phyloP scores from a whole-genome alignment of 306 rosid species.

The Fragaria vesca region DNA sequence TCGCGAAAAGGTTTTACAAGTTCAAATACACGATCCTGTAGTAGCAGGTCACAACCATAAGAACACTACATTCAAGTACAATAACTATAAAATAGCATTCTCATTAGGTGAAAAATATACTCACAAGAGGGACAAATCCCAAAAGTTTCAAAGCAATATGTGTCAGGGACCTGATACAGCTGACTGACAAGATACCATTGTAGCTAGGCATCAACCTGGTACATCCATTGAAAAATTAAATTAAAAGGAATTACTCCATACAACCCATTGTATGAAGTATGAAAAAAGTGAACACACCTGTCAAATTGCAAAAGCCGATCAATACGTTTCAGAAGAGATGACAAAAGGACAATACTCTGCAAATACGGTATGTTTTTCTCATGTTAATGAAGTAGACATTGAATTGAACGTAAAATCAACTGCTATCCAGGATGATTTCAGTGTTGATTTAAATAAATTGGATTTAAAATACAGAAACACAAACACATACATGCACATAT shows the following conservation, averaged over 20 bases:
- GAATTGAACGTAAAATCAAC: background rate
- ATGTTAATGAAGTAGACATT: background rate
- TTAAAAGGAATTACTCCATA: conserved; percentile 28
- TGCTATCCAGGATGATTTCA: background rate
- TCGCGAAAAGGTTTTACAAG: conserved; percentile 75
- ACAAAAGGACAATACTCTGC: conserved; percentile 79
- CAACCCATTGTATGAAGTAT: conserved; percentile 18
- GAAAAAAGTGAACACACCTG: conserved; percentile 53
- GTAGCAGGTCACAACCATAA: conserved; percentile 30
- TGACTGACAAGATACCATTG: conserved; percentile 85
- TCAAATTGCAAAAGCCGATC: conserved; percentile 90
- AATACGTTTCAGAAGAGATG: conserved; percentile 89
- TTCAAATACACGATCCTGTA: conserved; percentile 79
- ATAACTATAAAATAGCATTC: conserved; percentile 21
- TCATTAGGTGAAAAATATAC: conserved; percentile 31
- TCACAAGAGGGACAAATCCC: conserved; percentile 73
- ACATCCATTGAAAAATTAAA: conserved; percentile 36
- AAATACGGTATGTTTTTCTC: too few species aligned
- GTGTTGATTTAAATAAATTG: background rate
- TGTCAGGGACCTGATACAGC: conserved; percentile 85
- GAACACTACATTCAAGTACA: conserved; percentile 24
- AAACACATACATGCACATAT: background rate
- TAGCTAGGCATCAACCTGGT: conserved; percentile 95
- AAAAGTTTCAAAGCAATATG: conserved; percentile 91
- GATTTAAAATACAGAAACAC: background rate